Evolutionary conservation across 139 green algal species (phyloP).

Genomic region (Micractinium sp.): DNA sequence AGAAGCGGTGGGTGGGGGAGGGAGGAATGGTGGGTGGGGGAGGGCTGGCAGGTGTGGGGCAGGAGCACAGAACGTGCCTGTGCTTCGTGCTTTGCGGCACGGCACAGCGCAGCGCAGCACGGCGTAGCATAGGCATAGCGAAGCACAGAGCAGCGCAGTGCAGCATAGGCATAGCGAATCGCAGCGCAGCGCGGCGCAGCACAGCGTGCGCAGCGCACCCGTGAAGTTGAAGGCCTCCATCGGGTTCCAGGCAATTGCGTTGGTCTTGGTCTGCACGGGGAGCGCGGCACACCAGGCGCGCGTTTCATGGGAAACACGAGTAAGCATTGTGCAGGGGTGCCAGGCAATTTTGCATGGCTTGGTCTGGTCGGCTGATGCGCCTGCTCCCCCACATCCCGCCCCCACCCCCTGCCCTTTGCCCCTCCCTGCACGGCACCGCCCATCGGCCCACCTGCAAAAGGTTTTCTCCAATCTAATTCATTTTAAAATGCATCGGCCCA

Average conservation of each 20-base stretch:
- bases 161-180: not conserved
- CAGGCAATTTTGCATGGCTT: too few species aligned
- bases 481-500: too few species aligned
- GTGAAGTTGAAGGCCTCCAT: conserved; percentile 99
- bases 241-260: conserved; percentile 96
- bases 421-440: conserved; percentile 10
- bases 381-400: too few species aligned
- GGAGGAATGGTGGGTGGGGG: not conserved
- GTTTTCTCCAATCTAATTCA: too few species aligned
- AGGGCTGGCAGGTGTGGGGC: not conserved
- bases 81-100: not conserved
- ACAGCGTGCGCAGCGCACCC: not conserved
- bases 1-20: not conserved
- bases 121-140: not conserved
- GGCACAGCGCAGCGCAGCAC: not conserved
- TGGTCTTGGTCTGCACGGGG: conserved; percentile 81
- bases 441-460: too few species aligned
- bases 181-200: not conserved
- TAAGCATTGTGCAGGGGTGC: too few species aligned
- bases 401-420: too few species aligned
- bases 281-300: too few species aligned
- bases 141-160: not conserved
- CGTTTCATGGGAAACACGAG: too few species aligned
- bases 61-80: not conserved
- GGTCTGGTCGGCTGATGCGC: too few species aligned